Evolutionary conservation across 1,139 yeast species (phyloP), one percentile per base, ranked within the genome.

Genomic region (Candida sp.): DNA sequence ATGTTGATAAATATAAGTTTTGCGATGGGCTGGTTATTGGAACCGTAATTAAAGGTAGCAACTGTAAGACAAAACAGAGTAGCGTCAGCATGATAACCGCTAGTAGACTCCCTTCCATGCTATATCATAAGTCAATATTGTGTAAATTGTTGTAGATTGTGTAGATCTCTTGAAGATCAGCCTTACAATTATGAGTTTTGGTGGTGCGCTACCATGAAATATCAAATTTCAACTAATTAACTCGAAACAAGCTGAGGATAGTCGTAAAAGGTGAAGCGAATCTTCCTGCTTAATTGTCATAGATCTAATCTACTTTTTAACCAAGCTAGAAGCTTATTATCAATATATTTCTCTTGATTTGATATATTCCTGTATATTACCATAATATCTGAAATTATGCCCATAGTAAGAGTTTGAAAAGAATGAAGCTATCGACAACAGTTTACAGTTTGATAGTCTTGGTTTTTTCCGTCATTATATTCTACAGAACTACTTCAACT

Each of bases 41-140:
- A 5, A 72, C 78, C 5, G 76, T 63, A 30, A 73, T 61, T 36
- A 73, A 68, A 33, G 75, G 72, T 25, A 73, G 61, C 11, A 73
- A 55, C 52, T 73, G 77, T 11, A 73, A 51, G 22, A 63, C 61
- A 45, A 68, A 56, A 45, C 74, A 68, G 34, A 66, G 42, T 11
- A 55, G 46, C 29, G 60, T 54, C 12, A 67, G 54, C n/a, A 60
- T 43, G 6, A 54, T 53, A 34, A 63, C 51, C 21, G 57, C 44
- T 22, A 58, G 39, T 21, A 68, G 53, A 9, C 68, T 64, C 47
- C 60, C 63, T 45, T 62, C 61, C 66, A 62, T 62, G 23, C 30
- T 12, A 23, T 34, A 8, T 32, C 33, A 15, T 34, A 27, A 25
- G 11, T 15, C 21, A 12, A 12, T 11, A 21, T 35, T 11, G 27